Conservation (phyloP, 2,329 filamentous ascomycete species). For the Monosporascus sp. region DNA sequence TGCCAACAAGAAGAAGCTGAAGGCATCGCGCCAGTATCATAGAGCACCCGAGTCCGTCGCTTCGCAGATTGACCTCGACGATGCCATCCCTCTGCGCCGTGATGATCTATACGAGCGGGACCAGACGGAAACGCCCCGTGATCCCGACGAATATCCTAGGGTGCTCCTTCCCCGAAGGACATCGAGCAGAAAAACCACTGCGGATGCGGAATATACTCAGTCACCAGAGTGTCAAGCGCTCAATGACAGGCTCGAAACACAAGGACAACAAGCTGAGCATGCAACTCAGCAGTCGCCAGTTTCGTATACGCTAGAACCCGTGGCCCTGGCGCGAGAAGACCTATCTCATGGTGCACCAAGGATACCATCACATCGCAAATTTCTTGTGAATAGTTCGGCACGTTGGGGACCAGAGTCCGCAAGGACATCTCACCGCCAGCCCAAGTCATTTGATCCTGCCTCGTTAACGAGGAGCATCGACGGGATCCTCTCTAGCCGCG, state of each 20-base stretch:
- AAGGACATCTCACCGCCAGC: not conserved
- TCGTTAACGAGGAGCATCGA: not conserved
- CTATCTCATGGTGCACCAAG: no score
- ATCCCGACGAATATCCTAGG: not conserved
- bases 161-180: not conserved
- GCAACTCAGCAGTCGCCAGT: not conserved
- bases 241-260: not conserved
- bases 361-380: not conserved
- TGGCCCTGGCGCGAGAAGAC: not conserved
- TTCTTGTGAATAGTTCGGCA: not conserved
- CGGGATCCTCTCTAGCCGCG: conserved; percentile 5
- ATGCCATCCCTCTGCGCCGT: conserved; percentile 2
- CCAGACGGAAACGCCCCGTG: conserved; percentile 2
- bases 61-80: conserved; percentile 10
- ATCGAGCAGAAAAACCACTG: not conserved
- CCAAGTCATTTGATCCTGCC: not conserved
- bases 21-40: conserved; percentile 31
- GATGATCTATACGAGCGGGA: conserved; percentile 14
- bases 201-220: not conserved
- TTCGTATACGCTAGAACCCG: not conserved
- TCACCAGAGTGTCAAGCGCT: not conserved
- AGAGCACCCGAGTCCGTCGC: conserved; percentile 9
- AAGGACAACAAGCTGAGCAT: not conserved
- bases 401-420: not conserved
- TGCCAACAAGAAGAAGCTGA: conserved; percentile 49